Percentiles rank a stretch among this genome's conserved stretches.
Evolutionary conservation across 768 basidiomycete species (phyloP).

Genomic region (Plicaturopsis crispa): DNA sequence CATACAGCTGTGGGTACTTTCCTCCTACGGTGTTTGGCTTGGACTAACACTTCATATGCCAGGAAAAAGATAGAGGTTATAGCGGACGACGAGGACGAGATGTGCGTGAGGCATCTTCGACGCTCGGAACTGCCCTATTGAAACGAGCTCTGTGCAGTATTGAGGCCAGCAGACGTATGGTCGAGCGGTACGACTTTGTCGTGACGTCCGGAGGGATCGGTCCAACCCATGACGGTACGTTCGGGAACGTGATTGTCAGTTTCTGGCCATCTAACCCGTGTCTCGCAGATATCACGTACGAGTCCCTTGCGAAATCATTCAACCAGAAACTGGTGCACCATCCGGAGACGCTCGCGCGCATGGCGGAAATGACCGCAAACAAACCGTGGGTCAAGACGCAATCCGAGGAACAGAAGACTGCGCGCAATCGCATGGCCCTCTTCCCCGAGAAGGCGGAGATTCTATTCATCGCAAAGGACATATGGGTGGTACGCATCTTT

Average conservation of each 20-base stretch:
- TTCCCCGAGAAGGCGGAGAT: conserved; percentile 78
- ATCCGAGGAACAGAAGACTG: conserved; percentile 66
- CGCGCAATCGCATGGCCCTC: conserved; percentile 83
- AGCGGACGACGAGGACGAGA: conserved; percentile 84
- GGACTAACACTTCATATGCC: conserved; percentile 5
- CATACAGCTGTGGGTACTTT: conserved; percentile 53
- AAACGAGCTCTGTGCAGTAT: conserved; percentile 46
- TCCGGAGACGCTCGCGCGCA: conserved; percentile 67
- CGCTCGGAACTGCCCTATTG: background rate
- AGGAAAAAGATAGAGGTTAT: conserved; percentile 90
- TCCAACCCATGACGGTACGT: conserved; percentile 80
- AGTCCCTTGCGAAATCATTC: conserved; percentile 83
- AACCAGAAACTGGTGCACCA: conserved; percentile 61
- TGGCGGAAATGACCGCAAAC: conserved; percentile 53
- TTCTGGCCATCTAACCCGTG: conserved; percentile 1
- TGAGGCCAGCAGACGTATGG: conserved; percentile 81
- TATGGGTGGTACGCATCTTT: conserved; percentile 70
- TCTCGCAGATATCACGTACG: conserved; percentile 76
- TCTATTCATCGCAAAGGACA: conserved; percentile 67
- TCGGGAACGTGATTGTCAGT: too few relatives aligned
- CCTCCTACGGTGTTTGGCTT: background rate
- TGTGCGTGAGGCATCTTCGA: conserved; percentile 39
- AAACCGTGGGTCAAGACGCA: conserved; percentile 53
- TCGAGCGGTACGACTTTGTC: conserved; percentile 79
- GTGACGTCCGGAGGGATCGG: conserved; percentile 90